A percentile compares a stretch with the other conserved stretches of the same genome.
Conservation (phyloP, 805 yeast species). For the Yarrowia keelungensis region DNA sequence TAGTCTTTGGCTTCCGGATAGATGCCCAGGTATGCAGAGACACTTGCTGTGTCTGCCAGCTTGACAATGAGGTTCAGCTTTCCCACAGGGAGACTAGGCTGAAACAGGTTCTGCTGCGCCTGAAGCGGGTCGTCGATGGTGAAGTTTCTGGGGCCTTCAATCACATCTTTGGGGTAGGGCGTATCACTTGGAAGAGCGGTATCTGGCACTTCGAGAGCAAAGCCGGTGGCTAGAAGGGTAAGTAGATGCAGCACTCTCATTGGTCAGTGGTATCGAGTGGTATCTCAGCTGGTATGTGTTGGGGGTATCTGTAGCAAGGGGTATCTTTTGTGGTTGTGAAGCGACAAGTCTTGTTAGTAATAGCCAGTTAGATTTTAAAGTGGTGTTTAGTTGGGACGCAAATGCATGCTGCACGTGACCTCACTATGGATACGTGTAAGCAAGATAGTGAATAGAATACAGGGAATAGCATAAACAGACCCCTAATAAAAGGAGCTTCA, state of each 20-base stretch:
- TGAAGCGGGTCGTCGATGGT: constrained; percentile 10
- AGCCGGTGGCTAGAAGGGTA: background rate
- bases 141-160: constrained; percentile 26
- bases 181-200: background rate
- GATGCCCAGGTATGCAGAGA: constrained; percentile 21
- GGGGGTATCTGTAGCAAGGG: constrained; percentile 6
- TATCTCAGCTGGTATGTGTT: background rate
- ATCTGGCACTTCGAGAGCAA: constrained; percentile 15
- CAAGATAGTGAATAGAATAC: background rate
- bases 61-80: constrained; percentile 25
- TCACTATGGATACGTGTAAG: constrained; percentile 12
- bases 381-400: constrained; percentile 9
- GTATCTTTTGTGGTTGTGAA: background rate
- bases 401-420: constrained; percentile 28
- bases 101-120: constrained; percentile 11
- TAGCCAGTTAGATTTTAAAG: background rate
- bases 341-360: background rate
- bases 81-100: constrained; percentile 11
- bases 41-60: constrained; percentile 28
- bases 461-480: no score
- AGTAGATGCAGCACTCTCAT: constrained; percentile 18
- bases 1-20: constrained; percentile 30
- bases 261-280: background rate
- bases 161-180: constrained; percentile 1
- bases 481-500: no score